These are phyloP conservation scores for Areca catechu DNA, from an alignment of 176 grass and related monocot species.

Conservation along the genomic window DNA sequence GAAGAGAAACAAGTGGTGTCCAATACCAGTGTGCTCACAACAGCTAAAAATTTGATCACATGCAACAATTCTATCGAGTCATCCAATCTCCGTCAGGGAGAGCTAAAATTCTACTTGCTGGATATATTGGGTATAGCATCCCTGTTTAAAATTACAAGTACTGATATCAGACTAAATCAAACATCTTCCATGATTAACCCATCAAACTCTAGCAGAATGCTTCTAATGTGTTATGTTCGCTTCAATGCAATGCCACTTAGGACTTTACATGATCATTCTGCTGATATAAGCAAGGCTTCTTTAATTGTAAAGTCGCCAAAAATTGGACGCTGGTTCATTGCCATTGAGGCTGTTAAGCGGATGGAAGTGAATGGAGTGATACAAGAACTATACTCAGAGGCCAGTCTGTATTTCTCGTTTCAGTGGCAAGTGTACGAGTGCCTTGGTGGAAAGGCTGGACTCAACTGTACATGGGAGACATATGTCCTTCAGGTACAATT, in stretches of 20 bases:
- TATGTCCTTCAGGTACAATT: conserved; percentile 56
- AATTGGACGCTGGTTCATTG: conserved; percentile 85
- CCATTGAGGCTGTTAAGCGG: conserved; percentile 51
- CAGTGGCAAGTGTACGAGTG: conserved; percentile 68
- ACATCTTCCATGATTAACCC: conserved; percentile 26
- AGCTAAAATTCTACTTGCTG: conserved; percentile 69
- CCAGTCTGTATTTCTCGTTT: conserved; percentile 70
- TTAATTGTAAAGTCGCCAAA: conserved; percentile 70
- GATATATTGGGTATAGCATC: conserved; percentile 50
- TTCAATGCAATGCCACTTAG: conserved; percentile 63
- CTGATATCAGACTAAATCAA: conserved; percentile 25
- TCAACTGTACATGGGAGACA: conserved; percentile 60
- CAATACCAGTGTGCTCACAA: conserved; percentile 16
- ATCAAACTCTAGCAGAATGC: conserved; percentile 12
- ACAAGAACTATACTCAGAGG: conserved; percentile 22
- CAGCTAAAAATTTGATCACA: conserved; percentile 35
- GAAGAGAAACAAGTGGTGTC: conserved; percentile 29
- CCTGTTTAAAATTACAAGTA: conserved; percentile 51
- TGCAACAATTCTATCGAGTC: conserved; percentile 71
- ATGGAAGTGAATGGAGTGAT: conserved; percentile 34
- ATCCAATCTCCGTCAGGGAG: conserved; percentile 50
- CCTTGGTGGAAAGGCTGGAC: conserved; percentile 68
- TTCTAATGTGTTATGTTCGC: conserved; percentile 42
- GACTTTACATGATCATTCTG: conserved; percentile 74
- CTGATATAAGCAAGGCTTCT: conserved; percentile 45